phyloP scores from a whole-genome alignment of 345 rosid genomes.

The Murraya paniculata region DNA sequence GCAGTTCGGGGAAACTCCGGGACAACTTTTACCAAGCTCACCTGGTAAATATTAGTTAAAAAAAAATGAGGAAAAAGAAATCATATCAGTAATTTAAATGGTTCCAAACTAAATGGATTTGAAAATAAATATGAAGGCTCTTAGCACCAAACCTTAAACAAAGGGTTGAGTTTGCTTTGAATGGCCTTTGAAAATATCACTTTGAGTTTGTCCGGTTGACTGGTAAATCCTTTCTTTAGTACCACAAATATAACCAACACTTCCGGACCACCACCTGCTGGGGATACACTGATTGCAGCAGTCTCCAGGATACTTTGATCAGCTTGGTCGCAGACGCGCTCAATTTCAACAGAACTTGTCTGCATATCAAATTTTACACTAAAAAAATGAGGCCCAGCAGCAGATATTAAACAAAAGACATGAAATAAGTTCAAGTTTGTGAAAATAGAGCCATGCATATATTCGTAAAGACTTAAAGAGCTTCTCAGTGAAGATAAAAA shows the following conservation, averaged over 20 bases:
- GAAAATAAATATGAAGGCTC: not conserved
- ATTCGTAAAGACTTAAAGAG: not conserved
- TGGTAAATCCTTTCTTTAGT: constrained; percentile 49
- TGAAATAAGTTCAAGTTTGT: not conserved
- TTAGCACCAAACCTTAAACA: constrained; percentile 61
- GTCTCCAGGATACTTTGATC: constrained; percentile 76
- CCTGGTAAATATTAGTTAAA: constrained; percentile 37
- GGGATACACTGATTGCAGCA: constrained; percentile 65
- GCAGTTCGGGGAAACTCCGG: constrained; percentile 78
- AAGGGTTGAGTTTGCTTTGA: constrained; percentile 74
- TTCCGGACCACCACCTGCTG: constrained; percentile 75
- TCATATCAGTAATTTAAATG: not conserved
- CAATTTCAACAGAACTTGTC: constrained; percentile 96
- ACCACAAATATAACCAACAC: constrained; percentile 55
- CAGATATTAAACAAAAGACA: not conserved
- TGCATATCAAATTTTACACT: constrained; percentile 17
- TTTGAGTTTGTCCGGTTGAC: constrained; percentile 47
- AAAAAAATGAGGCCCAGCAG: not conserved
- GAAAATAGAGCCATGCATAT: not conserved
- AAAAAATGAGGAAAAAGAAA: not conserved
- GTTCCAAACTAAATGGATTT: not conserved
- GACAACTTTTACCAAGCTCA: constrained; percentile 64
- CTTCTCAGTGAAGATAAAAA: not conserved
- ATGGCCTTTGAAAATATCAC: constrained; percentile 54
- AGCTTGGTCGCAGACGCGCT: constrained; percentile 66